Base-by-base conservation (phyloP, 2,329 filamentous ascomycete species). In the Sporothrix luriei region DNA sequence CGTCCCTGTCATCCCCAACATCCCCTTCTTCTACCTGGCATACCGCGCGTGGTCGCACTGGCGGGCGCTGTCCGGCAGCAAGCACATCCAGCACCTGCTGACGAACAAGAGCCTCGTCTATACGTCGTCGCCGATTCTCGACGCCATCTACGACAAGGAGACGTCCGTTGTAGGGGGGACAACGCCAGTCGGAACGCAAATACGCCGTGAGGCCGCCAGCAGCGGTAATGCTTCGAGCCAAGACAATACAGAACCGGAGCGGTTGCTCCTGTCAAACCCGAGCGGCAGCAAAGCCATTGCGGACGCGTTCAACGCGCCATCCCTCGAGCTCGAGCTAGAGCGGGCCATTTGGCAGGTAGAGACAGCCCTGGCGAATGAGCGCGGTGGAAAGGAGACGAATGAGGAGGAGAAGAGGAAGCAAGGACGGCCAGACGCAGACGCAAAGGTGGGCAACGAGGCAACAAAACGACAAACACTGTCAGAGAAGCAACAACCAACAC, bases 21-120 rank as follows among this genome's bases (percentile, higher is more conserved):
- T 99, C 14, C 95, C 95, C 21, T 98, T 98, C 83, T 98, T 98
- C 83, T 99, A 98, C 79, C 86, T 98, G 52, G 88, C 87, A 21
- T 99, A 96, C 82, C 87, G 95, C 73, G 91, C 93, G 33, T 98
- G 91, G 90, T 96, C 92, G 24, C 93, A 97, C 79, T 97, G 91
- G 88, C 87, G 90, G 81, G 95, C 95, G 68, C 82, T 97, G 68
- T 87, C 88, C 49, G 95, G 95, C 68, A 94, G 93, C 24, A 91
- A 88, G 75, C 92, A 98, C 78, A 82, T 98, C 46, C 87, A 94
- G 74, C 95, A 92, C 78, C 85, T 99, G 14, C 79, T 94, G 52
- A 82, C 91, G 70, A 89, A 94, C 73, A 87, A 90, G 62, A 85
- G 95, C 38, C 82, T 97, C 51, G 84, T 83, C 2, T 82, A 88